Evolutionary conservation across 2,329 filamentous ascomycete species (phyloP), one percentile per base, ranked within the genome.

Genomic region (Epichloe uncinata): DNA sequence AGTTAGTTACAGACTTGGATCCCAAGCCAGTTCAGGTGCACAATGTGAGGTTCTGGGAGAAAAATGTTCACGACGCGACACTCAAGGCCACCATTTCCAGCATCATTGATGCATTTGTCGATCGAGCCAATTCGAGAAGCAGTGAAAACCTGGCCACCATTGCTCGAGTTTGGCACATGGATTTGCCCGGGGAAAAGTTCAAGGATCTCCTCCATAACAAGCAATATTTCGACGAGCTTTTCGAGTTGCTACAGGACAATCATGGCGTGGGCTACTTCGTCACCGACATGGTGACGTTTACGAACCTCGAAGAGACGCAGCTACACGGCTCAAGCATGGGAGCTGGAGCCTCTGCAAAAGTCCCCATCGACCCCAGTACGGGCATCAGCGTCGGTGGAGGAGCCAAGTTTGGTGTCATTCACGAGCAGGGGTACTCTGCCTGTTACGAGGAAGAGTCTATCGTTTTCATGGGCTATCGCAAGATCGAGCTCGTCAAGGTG

Each of bases 121-220:
- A 60, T 43, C 42, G 56, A 37, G 58, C 58, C 20, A 55, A 52
- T 40, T 54, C 54, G 43, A 52, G 54, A 20, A 55, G 40, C 18
- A 53, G 45, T 40, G 54, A 57, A 11, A 55, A 56, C 45, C 40
- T 55, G 47, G 60, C 59, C 5, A 61, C 60, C 12, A 54, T 61
- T 12, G 60, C 60, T 18, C 53, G 60, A 15, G 54, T 62, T 16
- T 62, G 60, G 60, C 60, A 62, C 48, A 62, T 62, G 60, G 59
- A 61, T 47, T 59, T 56, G 3, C 60, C 60, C 0, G 57, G 56
- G 30, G 59, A 61, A 26, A 60, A 61, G 52, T 62, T 62, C 53
- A 60, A 60, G 48, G 58, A 57, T 33, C 56, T 62, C 18, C 53
- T 61, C 16, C 52, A 53, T 35, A 51, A 61, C 52, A 55, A 53